phyloP scores from a whole-genome alignment of 2,329 filamentous ascomycete species.

The Verticillium dahliae region DNA sequence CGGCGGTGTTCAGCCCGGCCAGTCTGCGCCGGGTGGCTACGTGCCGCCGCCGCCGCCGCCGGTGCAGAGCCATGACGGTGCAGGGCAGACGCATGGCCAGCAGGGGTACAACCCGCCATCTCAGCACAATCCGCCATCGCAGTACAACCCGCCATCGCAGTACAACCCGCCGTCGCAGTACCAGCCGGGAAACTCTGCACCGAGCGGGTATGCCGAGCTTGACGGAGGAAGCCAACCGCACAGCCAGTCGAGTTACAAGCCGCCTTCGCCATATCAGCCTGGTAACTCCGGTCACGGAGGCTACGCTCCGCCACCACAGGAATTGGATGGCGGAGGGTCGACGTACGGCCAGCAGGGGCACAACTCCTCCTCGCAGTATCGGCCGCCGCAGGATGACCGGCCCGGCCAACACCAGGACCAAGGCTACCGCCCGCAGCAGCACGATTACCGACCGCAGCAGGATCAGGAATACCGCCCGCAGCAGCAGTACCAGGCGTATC shows the following conservation, averaged over 20 bases:
- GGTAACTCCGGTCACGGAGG: slow-evolving; percentile 15
- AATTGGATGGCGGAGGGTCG: slow-evolving; percentile 12
- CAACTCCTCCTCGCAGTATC: slow-evolving; percentile 11
- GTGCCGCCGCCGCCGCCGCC: slow-evolving; percentile 4
- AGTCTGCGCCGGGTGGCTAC: slow-evolving; percentile 15
- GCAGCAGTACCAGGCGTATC: slow-evolving; percentile 7
- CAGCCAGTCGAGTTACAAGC: background rate
- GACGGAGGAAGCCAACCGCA: no score
- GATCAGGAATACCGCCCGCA: slow-evolving; percentile 13
- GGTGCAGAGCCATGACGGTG: slow-evolving; percentile 8
- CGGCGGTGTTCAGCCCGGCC: slow-evolving; percentile 20
- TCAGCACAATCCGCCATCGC: slow-evolving; percentile 7
- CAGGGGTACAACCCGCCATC: slow-evolving; percentile 17
- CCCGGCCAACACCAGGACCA: slow-evolving; percentile 15
- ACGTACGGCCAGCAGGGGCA: slow-evolving; percentile 15
- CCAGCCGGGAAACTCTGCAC: no score
- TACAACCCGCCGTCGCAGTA: slow-evolving; percentile 13
- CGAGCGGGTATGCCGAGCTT: no score
- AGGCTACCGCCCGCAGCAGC: slow-evolving; percentile 8
- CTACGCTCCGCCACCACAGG: slow-evolving; percentile 7
- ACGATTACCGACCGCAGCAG: slow-evolving; percentile 7
- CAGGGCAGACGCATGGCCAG: slow-evolving; percentile 8
- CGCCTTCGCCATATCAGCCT: slow-evolving; percentile 4
- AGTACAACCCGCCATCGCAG: no score
- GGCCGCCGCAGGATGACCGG: slow-evolving; percentile 2